Conservation (phyloP, 2,329 filamentous ascomycete genomes). For the Fonsecaea monophora region DNA sequence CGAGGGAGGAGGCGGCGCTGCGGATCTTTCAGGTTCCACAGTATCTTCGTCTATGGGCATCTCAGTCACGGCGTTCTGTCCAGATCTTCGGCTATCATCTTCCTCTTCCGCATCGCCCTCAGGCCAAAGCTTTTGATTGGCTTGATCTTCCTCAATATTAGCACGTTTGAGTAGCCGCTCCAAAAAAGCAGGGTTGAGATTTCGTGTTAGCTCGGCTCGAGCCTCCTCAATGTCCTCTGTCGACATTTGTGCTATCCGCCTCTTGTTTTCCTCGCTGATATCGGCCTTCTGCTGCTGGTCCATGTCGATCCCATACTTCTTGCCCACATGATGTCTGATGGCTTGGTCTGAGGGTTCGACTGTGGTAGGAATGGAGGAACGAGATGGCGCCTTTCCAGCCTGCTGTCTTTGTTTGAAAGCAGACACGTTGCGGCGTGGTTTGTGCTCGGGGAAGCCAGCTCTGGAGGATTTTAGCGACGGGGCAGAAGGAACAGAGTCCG, state of each 20-base stretch:
- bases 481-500: conserved; percentile 47
- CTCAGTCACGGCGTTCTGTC: conserved; percentile 23
- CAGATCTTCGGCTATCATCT: background rate
- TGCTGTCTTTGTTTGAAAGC: conserved; percentile 77
- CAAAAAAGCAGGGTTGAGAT: conserved; percentile 75
- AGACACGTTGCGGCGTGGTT: conserved; percentile 74
- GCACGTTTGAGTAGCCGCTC: conserved; percentile 77
- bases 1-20: conserved; percentile 43
- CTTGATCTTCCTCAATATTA: conserved; percentile 68
- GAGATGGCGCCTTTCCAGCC: conserved; percentile 22
- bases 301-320: conserved; percentile 39
- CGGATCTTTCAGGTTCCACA: background rate
- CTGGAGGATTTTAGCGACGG: conserved; percentile 68
- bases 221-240: conserved; percentile 80
- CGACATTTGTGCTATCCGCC: conserved; percentile 78
- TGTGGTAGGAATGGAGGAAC: conserved; percentile 32
- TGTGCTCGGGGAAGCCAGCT: conserved; percentile 87
- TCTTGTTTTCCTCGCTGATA: conserved; percentile 84
- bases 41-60: conserved; percentile 28
- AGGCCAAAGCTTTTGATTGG: conserved; percentile 25
- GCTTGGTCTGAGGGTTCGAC: conserved; percentile 37
- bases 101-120: conserved; percentile 18
- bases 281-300: conserved; percentile 66
- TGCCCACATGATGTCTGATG: conserved; percentile 36
- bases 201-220: conserved; percentile 78